A percentile compares a stretch with the other conserved stretches of the same genome.
phyloP scores from a whole-genome alignment of 1,284 basidiomycete species.

The Phenoliferia sp. region DNA sequence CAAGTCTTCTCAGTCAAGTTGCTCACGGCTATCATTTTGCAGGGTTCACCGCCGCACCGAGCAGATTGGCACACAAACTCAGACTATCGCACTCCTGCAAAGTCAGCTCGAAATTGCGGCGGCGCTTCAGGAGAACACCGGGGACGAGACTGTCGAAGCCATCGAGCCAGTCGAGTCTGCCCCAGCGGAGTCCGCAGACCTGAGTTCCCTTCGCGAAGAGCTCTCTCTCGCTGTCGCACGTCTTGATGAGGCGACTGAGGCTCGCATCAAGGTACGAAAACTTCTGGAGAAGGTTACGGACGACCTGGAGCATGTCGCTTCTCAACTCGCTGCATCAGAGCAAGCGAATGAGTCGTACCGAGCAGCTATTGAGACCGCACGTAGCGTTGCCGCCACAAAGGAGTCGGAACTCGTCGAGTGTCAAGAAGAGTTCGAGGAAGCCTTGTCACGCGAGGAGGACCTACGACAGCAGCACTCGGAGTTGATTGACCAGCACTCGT shows the following conservation, averaged over 20 bases:
- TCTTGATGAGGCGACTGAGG: neutral
- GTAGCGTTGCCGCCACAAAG: neutral
- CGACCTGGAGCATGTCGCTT: constrained; percentile 4
- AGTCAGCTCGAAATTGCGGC: constrained; percentile 20
- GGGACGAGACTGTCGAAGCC: constrained; percentile 5
- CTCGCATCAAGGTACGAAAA: neutral
- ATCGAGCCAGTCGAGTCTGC: constrained; percentile 6
- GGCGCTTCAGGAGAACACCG: constrained; percentile 14
- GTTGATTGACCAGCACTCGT: neutral
- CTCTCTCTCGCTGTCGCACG: constrained; percentile 4
- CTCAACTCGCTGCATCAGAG: neutral
- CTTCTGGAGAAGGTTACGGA: neutral
- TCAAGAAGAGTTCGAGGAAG: too few relatives aligned
- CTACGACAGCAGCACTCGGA: neutral
- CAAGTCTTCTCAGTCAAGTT: neutral
- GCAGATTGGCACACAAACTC: constrained; percentile 12
- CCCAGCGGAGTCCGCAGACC: neutral
- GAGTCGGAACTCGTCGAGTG: neutral
- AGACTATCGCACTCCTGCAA: constrained; percentile 17
- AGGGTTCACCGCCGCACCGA: constrained; percentile 14
- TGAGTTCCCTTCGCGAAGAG: neutral
- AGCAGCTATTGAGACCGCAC: neutral
- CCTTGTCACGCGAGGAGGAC: too few relatives aligned
- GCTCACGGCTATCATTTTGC: neutral
- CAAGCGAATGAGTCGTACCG: neutral